Conservation (phyloP, 306 rosid species). For the Acmispon strigosus region DNA sequence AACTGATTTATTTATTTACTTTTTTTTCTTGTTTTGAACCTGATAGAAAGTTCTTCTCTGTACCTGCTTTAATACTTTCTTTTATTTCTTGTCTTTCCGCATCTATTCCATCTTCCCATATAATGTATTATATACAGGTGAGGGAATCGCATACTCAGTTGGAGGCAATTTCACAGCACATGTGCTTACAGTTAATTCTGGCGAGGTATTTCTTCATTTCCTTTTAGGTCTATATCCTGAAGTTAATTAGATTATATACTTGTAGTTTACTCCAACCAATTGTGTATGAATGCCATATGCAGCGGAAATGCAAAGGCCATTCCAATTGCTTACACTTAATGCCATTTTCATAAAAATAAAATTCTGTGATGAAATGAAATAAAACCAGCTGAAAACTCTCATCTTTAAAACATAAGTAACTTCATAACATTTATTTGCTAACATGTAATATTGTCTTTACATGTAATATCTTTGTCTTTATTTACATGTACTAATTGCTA, state of each 20-base stretch:
- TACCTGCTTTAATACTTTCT: background rate
- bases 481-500: background rate
- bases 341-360: background rate
- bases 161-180: slow-evolving; percentile 94
- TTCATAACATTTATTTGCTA: background rate
- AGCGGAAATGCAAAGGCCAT: background rate
- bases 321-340: background rate
- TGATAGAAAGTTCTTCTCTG: background rate
- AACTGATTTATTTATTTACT: background rate
- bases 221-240: slow-evolving; percentile 1
- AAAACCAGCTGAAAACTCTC: background rate
- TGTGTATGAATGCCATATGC: slow-evolving; percentile 6
- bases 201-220: slow-evolving; percentile 65
- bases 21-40: background rate
- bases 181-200: slow-evolving; percentile 77
- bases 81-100: background rate
- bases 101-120: background rate
- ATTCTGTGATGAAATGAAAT: background rate
- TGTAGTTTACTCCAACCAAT: background rate
- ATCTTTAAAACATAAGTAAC: background rate
- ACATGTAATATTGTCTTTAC: background rate
- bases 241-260: background rate
- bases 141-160: slow-evolving; percentile 68
- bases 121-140: slow-evolving; percentile 36
- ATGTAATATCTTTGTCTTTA: background rate